Evolutionary conservation across 352 stramenopile species (phyloP).

Genomic region (Phytophthora ramorum): DNA sequence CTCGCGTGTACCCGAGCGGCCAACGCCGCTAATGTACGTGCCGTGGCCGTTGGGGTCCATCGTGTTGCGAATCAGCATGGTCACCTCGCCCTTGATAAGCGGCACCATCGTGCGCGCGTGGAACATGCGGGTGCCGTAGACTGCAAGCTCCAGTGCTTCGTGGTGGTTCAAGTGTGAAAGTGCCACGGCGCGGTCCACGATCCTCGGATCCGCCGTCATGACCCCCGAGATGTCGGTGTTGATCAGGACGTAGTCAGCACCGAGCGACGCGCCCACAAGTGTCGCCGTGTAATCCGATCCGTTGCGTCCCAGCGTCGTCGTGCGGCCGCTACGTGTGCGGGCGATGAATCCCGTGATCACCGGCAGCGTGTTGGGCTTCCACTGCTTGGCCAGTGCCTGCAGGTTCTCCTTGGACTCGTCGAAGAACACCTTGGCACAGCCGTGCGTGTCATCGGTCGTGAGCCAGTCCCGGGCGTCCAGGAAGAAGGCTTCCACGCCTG

Average conservation of each 20-base stretch:
- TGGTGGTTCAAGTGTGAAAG: conserved; percentile 83
- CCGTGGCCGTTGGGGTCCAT: conserved; percentile 83
- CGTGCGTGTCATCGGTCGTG: conserved; percentile 72
- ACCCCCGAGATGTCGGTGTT: conserved; percentile 87
- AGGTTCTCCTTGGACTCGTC: conserved; percentile 80
- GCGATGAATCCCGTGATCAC: conserved; percentile 87
- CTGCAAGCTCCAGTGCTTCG: conserved; percentile 80
- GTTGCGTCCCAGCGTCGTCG: conserved; percentile 84
- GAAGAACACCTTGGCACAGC: conserved; percentile 81
- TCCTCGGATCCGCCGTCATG: conserved; percentile 82
- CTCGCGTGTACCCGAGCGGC: conserved; percentile 60
- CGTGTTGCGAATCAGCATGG: conserved; percentile 88
- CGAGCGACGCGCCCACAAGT: conserved; percentile 71
- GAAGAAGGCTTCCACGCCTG: conserved; percentile 68
- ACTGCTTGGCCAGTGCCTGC: conserved; percentile 44
- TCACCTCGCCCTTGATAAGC: conserved; percentile 80
- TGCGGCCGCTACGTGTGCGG: conserved; percentile 60
- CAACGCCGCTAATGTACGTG: conserved; percentile 80
- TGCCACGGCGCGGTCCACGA: conserved; percentile 76
- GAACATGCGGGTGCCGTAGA: conserved; percentile 89
- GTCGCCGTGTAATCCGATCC: conserved; percentile 88
- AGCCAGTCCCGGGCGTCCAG: conserved; percentile 80
- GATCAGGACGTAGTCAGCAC: conserved; percentile 85
- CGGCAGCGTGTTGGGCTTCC: conserved; percentile 52
- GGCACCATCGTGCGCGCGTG: conserved; percentile 87